Base-by-base conservation (phyloP, 1,284 basidiomycete genomes). In the Butyriboletus appendiculatus region DNA sequence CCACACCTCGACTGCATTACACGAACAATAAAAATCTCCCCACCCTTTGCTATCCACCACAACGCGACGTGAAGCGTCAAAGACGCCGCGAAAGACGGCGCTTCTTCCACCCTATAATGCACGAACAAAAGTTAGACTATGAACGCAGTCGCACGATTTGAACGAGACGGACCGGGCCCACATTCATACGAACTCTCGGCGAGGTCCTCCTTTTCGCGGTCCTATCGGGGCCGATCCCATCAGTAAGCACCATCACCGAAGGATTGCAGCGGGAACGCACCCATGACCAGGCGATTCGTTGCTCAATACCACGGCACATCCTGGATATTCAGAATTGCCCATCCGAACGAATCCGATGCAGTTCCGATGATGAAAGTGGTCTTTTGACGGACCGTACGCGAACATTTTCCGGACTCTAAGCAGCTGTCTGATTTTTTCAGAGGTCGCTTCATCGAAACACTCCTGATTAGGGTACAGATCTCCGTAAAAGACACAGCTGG, bases 401-500 rank as follows among this genome's bases (percentile, higher is more conserved):
- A 79, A 86, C 48, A 67, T 70, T 71, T 81, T 82, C 62, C 90
- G 84, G 37, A 76, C 81, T 43, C 75, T 68, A 33, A 92, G 79
- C 37, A 92, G 70, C 28, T 74, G 63, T 48, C 63, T 73, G 42
- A 92, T 73, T 42, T 78, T 78, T 33, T 62, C 66, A 5, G 85
- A 76, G 9, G 78, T 77, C n/a, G 67, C 66, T 55, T 77, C 75
- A 59, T 84, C 76, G 66, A 82, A 89, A 59, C 85, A 84, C 66
- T 87, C 84, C 38, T 74, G 61, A 61, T 89, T 87, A 0, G 84
- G 85, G 62, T 89, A 92, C 24, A 96, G 68, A 72, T 98, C 96
- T 9, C 94, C 94, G 59, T 94, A 94, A 73, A 98, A 98, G 32
- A 97, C 85, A 65, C 94, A 94, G 39, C 91, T 94, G 45, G 14